A percentile compares a stretch with the other conserved stretches of the same genome.
Conservation (phyloP, 2,329 filamentous ascomycete genomes). For the Penicillium sp. region DNA sequence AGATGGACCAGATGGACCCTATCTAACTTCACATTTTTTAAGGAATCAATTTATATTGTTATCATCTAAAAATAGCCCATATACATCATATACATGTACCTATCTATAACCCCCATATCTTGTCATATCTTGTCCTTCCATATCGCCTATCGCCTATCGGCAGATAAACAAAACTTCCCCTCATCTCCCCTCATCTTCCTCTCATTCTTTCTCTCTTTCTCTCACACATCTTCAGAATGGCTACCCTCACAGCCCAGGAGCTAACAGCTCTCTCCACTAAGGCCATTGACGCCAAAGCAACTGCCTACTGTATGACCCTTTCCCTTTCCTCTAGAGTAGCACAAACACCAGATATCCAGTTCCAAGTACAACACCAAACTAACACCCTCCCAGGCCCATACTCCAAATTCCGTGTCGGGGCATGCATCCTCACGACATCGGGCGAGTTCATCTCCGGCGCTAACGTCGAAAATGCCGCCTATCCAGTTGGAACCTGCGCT, state of each 20-base stretch:
- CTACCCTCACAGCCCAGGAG: conserved; percentile 58
- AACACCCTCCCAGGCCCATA: conserved; percentile 62
- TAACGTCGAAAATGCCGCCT: conserved; percentile 90
- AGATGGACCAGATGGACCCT: neutral
- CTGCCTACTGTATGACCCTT: conserved; percentile 70
- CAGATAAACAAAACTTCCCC: neutral
- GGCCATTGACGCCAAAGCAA: conserved; percentile 69
- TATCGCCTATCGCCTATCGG: conserved; percentile 1
- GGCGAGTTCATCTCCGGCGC: conserved; percentile 68
- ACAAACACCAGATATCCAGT: neutral
- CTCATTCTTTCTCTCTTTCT: neutral
- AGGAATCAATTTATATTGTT: neutral
- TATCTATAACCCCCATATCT: neutral
- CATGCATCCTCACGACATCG: conserved; percentile 66
- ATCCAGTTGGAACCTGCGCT: conserved; percentile 93
- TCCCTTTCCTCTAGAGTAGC: neutral
- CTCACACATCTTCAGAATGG: neutral
- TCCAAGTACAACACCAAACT: neutral
- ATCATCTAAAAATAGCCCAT: no score
- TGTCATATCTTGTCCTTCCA: neutral
- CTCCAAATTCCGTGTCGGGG: conserved; percentile 87
- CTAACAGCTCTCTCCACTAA: conserved; percentile 63
- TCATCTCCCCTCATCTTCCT: neutral
- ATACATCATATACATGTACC: neutral
- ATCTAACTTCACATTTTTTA: neutral